Evolutionary conservation across 2,329 filamentous ascomycete species (phyloP), one percentile per base, ranked within the genome.

Genomic region (Akanthomyces dipterigenus): DNA sequence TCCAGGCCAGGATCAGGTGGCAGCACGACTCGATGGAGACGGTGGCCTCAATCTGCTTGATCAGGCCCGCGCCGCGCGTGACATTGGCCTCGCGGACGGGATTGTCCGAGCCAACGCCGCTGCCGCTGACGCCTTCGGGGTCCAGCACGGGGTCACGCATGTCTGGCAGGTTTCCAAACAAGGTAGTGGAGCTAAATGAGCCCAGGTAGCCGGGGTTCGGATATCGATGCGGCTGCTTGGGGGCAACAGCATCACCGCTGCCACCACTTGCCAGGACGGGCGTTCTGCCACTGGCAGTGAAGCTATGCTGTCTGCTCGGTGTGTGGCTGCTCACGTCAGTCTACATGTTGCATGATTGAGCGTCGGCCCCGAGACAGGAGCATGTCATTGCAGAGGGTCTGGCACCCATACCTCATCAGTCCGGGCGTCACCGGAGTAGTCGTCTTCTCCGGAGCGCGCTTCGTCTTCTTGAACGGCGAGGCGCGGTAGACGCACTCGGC

Each of bases 381-480:
- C 16, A 28, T 14, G 22, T 9, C 24, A 16, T 28, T 16, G 36
- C 43, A 20, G 54, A 46, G 38, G 51, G 51, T 11, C 18, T 20
- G 8, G 24, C 18, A 40, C 34, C 20, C 51, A 51, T 57, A 62
- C 60, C 43, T 56, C 11, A 38, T 45, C 26, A 62, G 36, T 24
- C 45, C 46, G 24, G 60, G 45, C 20, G 46, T 57, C 20, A 45
- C 36, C 54, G 60, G 45, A 50, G 60, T 57, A 57, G 45, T 57
- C 40, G 22, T 56, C 60, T 56, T 48, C 26, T 57, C 53, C 58
- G 58, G 34, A 22, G 26, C 60, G 26, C 53, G 54, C 45, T 62
- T 62, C 45, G 64, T 61, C 40, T 68, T 65, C 40, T 66, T 68
- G 14, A 65, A 66, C 18, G 63, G 66, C 46, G 63, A 36, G 50